Evolutionary conservation across 108 stramenopile species (phyloP), one percentile per base, ranked within the genome.

Genomic region (Nitzschia inconspicua): DNA sequence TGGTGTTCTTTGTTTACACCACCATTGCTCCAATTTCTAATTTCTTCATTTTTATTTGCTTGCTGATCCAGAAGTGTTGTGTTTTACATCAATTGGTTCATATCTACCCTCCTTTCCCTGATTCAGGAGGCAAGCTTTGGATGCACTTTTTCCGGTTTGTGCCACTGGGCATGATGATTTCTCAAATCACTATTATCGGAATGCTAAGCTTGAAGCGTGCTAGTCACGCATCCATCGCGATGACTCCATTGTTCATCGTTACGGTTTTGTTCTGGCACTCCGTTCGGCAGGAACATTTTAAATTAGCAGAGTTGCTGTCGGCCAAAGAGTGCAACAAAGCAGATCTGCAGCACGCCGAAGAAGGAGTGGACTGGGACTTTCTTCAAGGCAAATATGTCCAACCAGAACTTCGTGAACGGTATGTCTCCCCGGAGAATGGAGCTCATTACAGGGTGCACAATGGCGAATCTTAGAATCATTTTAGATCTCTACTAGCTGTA

Each of bases 71-170:
- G 63, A 63, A 58, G 0, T 65, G 75, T 36, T 66, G 46, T 13
- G 82, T 76, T 54, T 75, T 80, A 26, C 64, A 84, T 53, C 84
- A 89, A 42, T 75, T 85, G 26, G 64, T 89, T 11, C 85, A 69
- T 52, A 79, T 81, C 11, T 89, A 89, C 46, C 79, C 79, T 0
- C 66, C 77, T 11, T 47, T 59, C 24, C 78, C 82, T 26, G 88
- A 89, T 61, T 60, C 55, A 49, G 88, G 88, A 37, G 88, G 88
- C 3, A 74, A 82, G 41, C 44, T 89, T 4, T 81, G 82, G 86
- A 40, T 67, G 4, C 54, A 53, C 24, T 84, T 88, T 52, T 59
- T 79, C 27, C 25, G 55, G 19, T 43, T 88, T 22, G 49, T 76
- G 4, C 63, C 82, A 11, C 2, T 65, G 57, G 68, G 51, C 24